Base-by-base conservation (phyloP, 1,139 yeast genomes). In the Yamadazyma kanchanaburiensis region DNA sequence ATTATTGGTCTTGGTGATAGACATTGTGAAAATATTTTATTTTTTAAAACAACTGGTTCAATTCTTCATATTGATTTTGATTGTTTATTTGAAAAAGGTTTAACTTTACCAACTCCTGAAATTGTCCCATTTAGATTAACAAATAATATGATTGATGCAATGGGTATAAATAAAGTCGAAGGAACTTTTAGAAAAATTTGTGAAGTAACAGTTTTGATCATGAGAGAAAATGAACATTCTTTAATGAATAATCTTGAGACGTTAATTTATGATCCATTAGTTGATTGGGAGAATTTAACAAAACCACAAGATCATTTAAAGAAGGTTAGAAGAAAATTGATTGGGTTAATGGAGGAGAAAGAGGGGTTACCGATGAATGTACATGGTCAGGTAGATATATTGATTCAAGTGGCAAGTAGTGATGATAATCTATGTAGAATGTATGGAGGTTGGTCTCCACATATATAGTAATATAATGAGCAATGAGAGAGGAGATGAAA, bases 381-480 rank as follows among this genome's bases (percentile, higher is more conserved):
- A 3, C 81, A 84, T 33, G 97, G 96, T 0, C 96, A 91, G 49
- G 96, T 88, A 2, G 96, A 91, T 48, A 80, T 84, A 20, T 70
- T 91, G 35, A 84, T 91, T 28, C 89, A 84, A 45, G 87, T 84
- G 39, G 94, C 98, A 0, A 73, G 85, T 0, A 79, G 87, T 4
- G 63, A 66, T 5, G 85, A 80, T 31, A 79, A 81, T 40, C 60
- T 94, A 31, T 70, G 86, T 18, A 81, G 73, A 43, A 91, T 94
- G 98, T 94, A 87, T 55, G 78, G 85, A 21, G 99, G 99, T 3
- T 91, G 98, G 98, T 74, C 85, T 48, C 81, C 97, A 3, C 85
- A 63, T 42, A 46, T 64, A 10, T 64, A 46, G n/a, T n/a, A 18
- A 14, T n/a, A 21, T 26, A 6, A 26, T 20, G 14, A 10, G 6